Percentiles rank a stretch among this genome's conserved stretches.
phyloP scores from a whole-genome alignment of 768 basidiomycete species.

The Lactifluus rugatus region DNA sequence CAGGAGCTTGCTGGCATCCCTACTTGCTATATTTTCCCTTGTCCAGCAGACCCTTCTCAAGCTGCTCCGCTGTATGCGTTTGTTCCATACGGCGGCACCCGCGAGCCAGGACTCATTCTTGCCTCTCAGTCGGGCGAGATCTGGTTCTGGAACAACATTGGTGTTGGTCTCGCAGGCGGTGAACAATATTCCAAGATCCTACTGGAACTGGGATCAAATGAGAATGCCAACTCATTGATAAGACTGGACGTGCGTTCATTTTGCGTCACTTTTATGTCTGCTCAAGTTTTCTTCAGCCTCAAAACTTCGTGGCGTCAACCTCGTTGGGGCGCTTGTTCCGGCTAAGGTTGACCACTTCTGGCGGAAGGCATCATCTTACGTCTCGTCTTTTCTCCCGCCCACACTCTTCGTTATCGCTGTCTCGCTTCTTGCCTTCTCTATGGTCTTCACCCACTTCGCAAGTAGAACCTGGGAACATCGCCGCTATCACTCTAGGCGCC shows the following conservation, averaged over 20 bases:
- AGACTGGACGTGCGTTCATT: conserved; percentile 47
- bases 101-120: conserved; percentile 84
- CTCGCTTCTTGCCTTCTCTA: conserved; percentile 35
- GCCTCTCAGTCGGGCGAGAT: conserved; percentile 60
- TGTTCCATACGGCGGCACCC: conserved; percentile 52
- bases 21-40: conserved; percentile 76
- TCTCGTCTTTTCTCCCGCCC: conserved; percentile 53
- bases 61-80: conserved; percentile 41
- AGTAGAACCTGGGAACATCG: conserved; percentile 51
- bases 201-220: conserved; percentile 42
- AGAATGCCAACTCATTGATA: conserved; percentile 56
- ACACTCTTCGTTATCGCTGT: conserved; percentile 34
- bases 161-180: conserved; percentile 73
- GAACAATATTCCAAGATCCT: conserved; percentile 47
- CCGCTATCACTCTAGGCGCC: conserved; percentile 46
- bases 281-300: conserved; percentile 33
- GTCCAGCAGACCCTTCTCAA: conserved; percentile 49
- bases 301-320: conserved; percentile 61
- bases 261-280: conserved; percentile 1
- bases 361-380: conserved; percentile 56
- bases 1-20: conserved; percentile 64
- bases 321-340: conserved; percentile 58
- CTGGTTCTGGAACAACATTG: conserved; percentile 84
- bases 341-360: conserved; percentile 51
- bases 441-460: conserved; percentile 35